Evolutionary conservation across 2,329 filamentous ascomycete species (phyloP), one percentile per base, ranked within the genome.

Genomic region (Fusarium sp.): DNA sequence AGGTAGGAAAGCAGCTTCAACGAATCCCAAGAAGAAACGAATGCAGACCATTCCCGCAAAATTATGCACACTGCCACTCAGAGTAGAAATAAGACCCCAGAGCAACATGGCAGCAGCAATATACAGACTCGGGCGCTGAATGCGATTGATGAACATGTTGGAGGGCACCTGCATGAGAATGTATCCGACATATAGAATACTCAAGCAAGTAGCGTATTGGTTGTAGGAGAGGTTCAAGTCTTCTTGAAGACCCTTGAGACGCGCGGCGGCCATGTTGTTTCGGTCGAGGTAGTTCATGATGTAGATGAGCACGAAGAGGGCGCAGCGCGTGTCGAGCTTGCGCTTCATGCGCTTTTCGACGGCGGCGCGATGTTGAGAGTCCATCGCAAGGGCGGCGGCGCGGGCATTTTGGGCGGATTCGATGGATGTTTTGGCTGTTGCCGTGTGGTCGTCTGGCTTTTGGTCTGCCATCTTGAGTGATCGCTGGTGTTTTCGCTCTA

Each of bases 271-370:
- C 67, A 92, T 91, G 77, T 92, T 90, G 76, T 90, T 90, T 37
- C 89, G 82, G 73, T 91, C 89, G 30, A 89, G 82, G 78, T 92
- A 93, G 80, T 93, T 93, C 78, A 82, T 84, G 76, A 93, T 92
- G 75, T 93, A 93, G 81, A 93, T 92, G 69, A 93, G 77, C 49
- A 93, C 87, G 60, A 93, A 87, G 71, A 92, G 87, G 82, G 77
- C 90, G 82, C 78, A 93, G 63, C 91, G 85, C 21, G 85, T 72
- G 75, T 94, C 92, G 57, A 94, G 89, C 80, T 93, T 94, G 71
- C 89, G 86, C 77, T 89, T 86, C 72, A 94, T 80, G 37, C 83
- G 85, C 77, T 86, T 87, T 79, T 94, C 91, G n/a, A 90, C 85
- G 16, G 76, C 75, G 1, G 76, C 74, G 14, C 89, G 86, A 63